Conservation (phyloP, 768 basidiomycete species). For the Pleurotus cornucopiae region DNA sequence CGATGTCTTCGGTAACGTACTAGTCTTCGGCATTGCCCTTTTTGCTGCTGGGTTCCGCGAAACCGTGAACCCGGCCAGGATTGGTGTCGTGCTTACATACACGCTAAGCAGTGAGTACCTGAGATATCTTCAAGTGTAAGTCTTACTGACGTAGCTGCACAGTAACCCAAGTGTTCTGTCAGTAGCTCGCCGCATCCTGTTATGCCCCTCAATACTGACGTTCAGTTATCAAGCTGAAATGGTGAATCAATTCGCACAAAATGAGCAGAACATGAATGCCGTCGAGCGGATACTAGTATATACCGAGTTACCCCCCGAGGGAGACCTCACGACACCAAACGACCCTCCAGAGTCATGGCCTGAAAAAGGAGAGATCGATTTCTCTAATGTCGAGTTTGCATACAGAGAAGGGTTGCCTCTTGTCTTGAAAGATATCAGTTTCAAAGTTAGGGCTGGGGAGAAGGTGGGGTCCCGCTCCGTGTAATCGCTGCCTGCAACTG, state of each 20-base stretch:
- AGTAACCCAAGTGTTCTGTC: conserved; percentile 55
- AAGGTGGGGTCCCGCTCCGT: conserved; percentile 38
- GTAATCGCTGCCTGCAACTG: not conserved
- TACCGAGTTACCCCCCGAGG: conserved; percentile 57
- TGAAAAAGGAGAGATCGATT: conserved; percentile 45
- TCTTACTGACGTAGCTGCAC: not conserved
- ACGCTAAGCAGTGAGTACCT: conserved; percentile 41
- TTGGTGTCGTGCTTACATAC: conserved; percentile 60
- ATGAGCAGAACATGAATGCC: conserved; percentile 70
- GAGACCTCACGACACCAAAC: conserved; percentile 31
- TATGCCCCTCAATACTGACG: not conserved
- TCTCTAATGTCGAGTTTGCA: conserved; percentile 48
- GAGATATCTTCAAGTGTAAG: not conserved
- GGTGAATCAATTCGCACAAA: conserved; percentile 52
- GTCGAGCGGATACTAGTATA: conserved; percentile 72
- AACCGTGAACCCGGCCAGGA: conserved; percentile 53
- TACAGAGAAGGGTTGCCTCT: conserved; percentile 65
- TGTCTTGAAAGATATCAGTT: conserved; percentile 57
- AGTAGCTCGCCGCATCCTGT: conserved; percentile 12
- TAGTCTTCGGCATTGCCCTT: conserved; percentile 65
- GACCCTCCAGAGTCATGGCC: conserved; percentile 52
- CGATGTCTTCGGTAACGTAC: conserved; percentile 62
- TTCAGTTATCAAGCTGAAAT: conserved; percentile 38
- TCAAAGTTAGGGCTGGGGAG: conserved; percentile 55
- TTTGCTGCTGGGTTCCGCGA: conserved; percentile 63